Conservation (phyloP, 768 basidiomycete genomes). For the Xerocomellus dryophilus region DNA sequence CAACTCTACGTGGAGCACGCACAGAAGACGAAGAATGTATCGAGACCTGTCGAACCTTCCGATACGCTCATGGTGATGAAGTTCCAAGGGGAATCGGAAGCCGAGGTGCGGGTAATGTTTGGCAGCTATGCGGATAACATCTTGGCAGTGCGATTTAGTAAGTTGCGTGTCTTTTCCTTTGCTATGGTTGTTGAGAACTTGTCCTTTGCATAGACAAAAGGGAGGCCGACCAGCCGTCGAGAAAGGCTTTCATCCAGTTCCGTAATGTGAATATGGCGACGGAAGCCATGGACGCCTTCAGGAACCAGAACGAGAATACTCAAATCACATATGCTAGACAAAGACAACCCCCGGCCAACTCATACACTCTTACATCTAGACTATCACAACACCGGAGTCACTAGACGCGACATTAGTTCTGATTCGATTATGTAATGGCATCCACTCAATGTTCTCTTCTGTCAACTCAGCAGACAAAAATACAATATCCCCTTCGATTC, state of each 20-base stretch:
- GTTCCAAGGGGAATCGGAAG: conserved; percentile 26
- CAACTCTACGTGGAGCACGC: conserved; percentile 44
- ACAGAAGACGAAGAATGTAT: background rate
- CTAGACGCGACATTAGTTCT: background rate
- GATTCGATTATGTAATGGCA: conserved; percentile 1
- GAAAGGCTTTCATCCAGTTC: conserved; percentile 56
- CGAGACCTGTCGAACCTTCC: conserved; percentile 19
- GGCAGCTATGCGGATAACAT: conserved; percentile 13
- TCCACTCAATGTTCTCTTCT: background rate
- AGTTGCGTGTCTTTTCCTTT: conserved; percentile 5
- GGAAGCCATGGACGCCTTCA: conserved; percentile 44
- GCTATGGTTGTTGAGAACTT: background rate
- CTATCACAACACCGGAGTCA: conserved; percentile 9
- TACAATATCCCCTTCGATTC: background rate
- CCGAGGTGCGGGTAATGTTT: conserved; percentile 27
- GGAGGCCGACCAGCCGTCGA: conserved; percentile 29
- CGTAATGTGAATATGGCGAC: conserved; percentile 42
- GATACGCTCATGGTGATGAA: conserved; percentile 32
- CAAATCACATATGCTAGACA: conserved; percentile 20
- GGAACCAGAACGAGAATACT: conserved; percentile 14
- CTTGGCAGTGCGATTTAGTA: conserved; percentile 32
- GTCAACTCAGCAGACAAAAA: background rate
- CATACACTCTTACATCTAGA: conserved; percentile 19
- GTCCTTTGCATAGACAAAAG: conserved; percentile 32
- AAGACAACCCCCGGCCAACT: background rate